These are phyloP conservation scores for Acorus calamus DNA, from an alignment of 106 monocot genomes.

Conservation along the genomic window DNA sequence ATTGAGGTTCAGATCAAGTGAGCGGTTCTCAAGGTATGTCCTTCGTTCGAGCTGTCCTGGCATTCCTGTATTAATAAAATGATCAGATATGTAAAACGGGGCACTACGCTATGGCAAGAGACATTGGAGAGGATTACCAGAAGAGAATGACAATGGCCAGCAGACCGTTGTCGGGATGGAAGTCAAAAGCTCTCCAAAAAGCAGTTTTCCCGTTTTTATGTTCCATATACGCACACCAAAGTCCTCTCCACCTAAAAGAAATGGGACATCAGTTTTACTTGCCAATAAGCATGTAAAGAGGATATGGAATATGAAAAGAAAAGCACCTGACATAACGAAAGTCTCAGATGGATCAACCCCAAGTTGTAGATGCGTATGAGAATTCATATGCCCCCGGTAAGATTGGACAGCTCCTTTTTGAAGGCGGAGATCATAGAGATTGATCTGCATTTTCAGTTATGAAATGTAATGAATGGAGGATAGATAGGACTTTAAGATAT, in stretches of 20 bases:
- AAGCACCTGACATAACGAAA: conserved; percentile 51
- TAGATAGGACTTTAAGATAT: background rate
- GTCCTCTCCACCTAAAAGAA: conserved; percentile 66
- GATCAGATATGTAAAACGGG: background rate
- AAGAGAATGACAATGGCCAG: conserved; percentile 23
- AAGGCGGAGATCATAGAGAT: conserved; percentile 71
- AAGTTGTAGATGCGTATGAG: conserved; percentile 59
- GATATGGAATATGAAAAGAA: background rate
- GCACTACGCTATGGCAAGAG: background rate
- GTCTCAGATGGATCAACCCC: conserved; percentile 70
- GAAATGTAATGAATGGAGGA: background rate
- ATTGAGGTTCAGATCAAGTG: conserved; percentile 14
- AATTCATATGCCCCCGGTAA: conserved; percentile 72
- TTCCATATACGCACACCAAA: conserved; percentile 65
- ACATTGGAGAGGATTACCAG: background rate
- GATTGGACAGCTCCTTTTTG: conserved; percentile 64
- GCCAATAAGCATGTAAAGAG: background rate
- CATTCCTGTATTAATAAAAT: conserved; percentile 14
- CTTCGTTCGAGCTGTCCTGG: background rate
- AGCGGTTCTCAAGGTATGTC: background rate
- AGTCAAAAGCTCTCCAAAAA: conserved; percentile 46
- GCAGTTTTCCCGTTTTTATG: conserved; percentile 56
- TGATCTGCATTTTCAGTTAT: conserved; percentile 35
- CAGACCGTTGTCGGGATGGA: conserved; percentile 32
- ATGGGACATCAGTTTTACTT: background rate